Conservation (phyloP, 768 basidiomycete genomes). For the Tephrocybe sp. region DNA sequence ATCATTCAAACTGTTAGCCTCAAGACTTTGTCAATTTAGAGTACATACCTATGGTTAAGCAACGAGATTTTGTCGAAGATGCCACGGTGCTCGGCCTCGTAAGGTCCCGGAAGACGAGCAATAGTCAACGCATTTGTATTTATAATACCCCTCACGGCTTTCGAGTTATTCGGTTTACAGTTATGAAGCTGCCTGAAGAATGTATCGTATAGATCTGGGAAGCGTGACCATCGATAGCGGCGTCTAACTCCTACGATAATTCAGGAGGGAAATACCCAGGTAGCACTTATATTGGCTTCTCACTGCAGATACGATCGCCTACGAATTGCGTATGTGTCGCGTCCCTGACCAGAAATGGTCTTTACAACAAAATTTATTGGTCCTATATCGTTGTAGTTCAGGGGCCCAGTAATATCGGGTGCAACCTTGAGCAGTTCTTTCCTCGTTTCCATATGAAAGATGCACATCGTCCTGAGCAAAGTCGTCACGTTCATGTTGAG, state of each 20-base stretch:
- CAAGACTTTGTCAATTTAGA: neutral
- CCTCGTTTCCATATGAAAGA: neutral
- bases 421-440: too few relatives aligned
- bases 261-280: neutral
- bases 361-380: neutral
- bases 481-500: neutral
- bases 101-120: slow-evolving; percentile 14
- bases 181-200: slow-evolving; percentile 12
- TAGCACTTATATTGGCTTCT: slow-evolving; percentile 6
- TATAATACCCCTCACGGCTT: slow-evolving; percentile 6
- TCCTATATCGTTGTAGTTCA: too few relatives aligned
- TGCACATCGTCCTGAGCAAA: neutral
- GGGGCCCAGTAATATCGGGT: too few relatives aligned
- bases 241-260: neutral
- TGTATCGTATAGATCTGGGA: neutral
- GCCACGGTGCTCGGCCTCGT: slow-evolving; percentile 3
- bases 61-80: slow-evolving; percentile 6
- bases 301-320: slow-evolving; percentile 12
- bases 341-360: slow-evolving; percentile 11
- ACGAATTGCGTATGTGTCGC: slow-evolving; percentile 5
- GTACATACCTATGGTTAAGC: slow-evolving; percentile 19
- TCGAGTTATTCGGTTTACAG: slow-evolving; percentile 7
- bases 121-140: slow-evolving; percentile 13
- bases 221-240: neutral
- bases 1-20: neutral